Evolutionary conservation across 2,329 filamentous ascomycete genomes (phyloP), one percentile per base, ranked within the genome.

Genomic region (Epichloe baconii): DNA sequence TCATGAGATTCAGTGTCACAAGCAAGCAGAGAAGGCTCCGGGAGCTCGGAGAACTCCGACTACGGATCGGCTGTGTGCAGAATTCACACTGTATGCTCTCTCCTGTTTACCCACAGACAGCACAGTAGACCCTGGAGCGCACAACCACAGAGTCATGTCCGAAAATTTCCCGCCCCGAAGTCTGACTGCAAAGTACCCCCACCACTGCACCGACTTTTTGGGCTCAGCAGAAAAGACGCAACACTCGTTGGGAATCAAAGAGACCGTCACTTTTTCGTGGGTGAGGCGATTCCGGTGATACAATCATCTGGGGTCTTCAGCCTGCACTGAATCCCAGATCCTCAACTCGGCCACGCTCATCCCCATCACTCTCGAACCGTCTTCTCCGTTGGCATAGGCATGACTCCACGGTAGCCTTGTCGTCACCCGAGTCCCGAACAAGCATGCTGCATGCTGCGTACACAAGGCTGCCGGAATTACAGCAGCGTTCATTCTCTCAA

Each of bases 371-470:
- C 17, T 34, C 14, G 23, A 43, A 36, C 21, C 34, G 19, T 37
- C 14, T 26, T 49, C 51, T 44, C 49, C 56, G 56, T 51, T 55
- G 56, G 57, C 57, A 56, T 57, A 64, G 66, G 65, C 64, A 70
- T 70, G 68, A 67, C 65, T 64, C 61, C 61, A 61, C 64, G 64
- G 66, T 70, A 70, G 68, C 67, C 65, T 66, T 58, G 59, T 59
- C 60, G 59, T 57, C 61, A 58, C 59, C 59, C 56, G 57, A 57
- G 35, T 38, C 47, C 58, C 55, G 57, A 55, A 61, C 58, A 62
- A 71, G 61, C 64, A 71, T 71, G 69, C 65, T 70, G 67, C 57
- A 70, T 71, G 67, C 61, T 66, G 61, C 57, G 54, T 61, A 56
- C 62, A 62, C 63, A 61, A 64, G 61, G 69, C 69, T 71, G 69